These are phyloP conservation scores for Cyphellophora attinorum DNA, from an alignment of 2,329 filamentous ascomycete species.

Conservation along the genomic window DNA sequence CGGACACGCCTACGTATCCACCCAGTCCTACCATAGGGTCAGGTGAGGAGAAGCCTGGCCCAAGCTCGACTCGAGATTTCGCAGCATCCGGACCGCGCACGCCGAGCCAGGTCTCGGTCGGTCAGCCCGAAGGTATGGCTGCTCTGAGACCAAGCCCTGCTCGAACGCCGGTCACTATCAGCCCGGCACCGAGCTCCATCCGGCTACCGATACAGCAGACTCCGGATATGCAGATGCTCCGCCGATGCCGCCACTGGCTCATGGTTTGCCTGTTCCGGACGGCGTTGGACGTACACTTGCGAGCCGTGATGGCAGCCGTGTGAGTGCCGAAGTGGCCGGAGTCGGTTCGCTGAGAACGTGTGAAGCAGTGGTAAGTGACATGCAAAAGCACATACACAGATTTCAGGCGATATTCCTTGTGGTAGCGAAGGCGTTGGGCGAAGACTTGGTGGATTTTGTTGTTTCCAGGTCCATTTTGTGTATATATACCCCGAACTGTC, in stretches of 20 bases:
- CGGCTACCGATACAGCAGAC: constrained; percentile 15
- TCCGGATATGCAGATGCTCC: constrained; percentile 16
- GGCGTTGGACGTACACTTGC: constrained; percentile 32
- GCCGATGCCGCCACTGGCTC: constrained; percentile 21
- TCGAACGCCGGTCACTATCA: constrained; percentile 30
- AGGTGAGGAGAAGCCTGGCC: background rate
- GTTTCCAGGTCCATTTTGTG: too few species aligned
- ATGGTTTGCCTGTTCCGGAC: constrained; percentile 25
- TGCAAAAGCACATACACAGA: too few species aligned
- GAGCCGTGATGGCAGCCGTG: constrained; percentile 33
- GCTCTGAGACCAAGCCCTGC: constrained; percentile 34
- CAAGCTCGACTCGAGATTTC: constrained; percentile 9
- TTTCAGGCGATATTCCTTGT: too few species aligned
- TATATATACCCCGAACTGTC: too few species aligned
- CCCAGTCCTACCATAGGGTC: constrained; percentile 12
- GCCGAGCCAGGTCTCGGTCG: constrained; percentile 9
- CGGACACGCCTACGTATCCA: constrained; percentile 10
- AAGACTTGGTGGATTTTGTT: too few species aligned
- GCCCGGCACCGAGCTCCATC: constrained; percentile 20
- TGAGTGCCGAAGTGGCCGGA: constrained; percentile 19
- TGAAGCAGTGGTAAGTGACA: constrained; percentile 15
- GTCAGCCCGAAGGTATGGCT: constrained; percentile 20
- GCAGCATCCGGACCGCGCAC: constrained; percentile 5
- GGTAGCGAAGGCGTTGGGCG: too few species aligned
- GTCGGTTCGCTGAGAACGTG: constrained; percentile 31